Evolutionary conservation across 495 filamentous ascomycete genomes (phyloP).

Genomic region (Tetracladium setigerum): DNA sequence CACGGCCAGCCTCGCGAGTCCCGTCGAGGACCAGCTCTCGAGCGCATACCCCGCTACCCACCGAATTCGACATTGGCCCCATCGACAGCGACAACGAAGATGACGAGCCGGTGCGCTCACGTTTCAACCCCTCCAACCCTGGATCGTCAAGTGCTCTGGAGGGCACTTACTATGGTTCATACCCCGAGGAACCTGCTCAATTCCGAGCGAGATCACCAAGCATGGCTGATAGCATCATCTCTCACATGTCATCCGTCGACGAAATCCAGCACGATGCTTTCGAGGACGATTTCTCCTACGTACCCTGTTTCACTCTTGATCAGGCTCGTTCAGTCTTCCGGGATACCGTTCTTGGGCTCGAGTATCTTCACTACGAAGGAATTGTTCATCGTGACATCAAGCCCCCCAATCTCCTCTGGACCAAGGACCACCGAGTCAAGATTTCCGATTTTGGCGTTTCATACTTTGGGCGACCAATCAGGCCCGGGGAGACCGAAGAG

Average conservation of each 20-base stretch:
- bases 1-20: conserved; percentile 34
- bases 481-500: conserved; percentile 69
- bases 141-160: conserved; percentile 54
- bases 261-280: conserved; percentile 47
- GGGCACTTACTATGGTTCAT: conserved; percentile 68
- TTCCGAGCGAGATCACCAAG: conserved; percentile 51
- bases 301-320: conserved; percentile 82
- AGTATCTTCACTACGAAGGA: conserved; percentile 94
- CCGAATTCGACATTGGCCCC: conserved; percentile 32
- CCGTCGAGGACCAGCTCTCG: conserved; percentile 29
- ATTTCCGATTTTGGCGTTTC: conserved; percentile 99
- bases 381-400: conserved; percentile 99
- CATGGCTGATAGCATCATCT: conserved; percentile 52
- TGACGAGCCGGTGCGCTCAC: conserved; percentile 35
- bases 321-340: conserved; percentile 83
- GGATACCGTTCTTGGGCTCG: conserved; percentile 87
- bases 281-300: conserved; percentile 80
- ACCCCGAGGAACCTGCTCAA: conserved; percentile 42
- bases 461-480: conserved; percentile 80
- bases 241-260: conserved; percentile 50
- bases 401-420: conserved; percentile 92
- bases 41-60: conserved; percentile 21
- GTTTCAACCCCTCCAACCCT: conserved; percentile 29
- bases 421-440: conserved; percentile 78
- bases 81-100: conserved; percentile 34